These are phyloP conservation scores for Inga laurina DNA, from an alignment of 306 rosid species.

Conservation along the genomic window DNA sequence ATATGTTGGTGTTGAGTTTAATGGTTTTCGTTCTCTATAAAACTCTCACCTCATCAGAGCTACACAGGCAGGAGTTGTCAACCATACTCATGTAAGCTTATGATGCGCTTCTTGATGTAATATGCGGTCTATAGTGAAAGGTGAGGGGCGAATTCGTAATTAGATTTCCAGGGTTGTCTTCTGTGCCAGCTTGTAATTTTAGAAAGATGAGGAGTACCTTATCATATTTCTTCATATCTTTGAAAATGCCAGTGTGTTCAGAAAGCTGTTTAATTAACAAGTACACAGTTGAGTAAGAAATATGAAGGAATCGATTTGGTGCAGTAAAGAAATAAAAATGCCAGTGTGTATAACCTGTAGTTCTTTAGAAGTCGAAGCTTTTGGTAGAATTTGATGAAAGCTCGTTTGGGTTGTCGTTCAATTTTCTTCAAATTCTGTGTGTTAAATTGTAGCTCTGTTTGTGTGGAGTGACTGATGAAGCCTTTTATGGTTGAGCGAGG, in stretches of 20 bases:
- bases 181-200: background rate
- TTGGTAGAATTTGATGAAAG: conserved; percentile 60
- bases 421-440: conserved; percentile 53
- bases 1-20: background rate
- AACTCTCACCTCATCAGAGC: conserved; percentile 66
- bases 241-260: conserved; percentile 69
- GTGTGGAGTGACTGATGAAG: conserved; percentile 42
- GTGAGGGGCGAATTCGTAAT: background rate
- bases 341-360: conserved; percentile 41
- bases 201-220: conserved; percentile 47
- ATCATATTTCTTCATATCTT: conserved; percentile 85
- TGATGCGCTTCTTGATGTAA: conserved; percentile 62
- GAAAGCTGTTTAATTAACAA: conserved; percentile 48
- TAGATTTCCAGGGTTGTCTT: background rate
- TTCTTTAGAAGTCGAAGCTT: conserved; percentile 72
- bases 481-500: conserved; percentile 65
- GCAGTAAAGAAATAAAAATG: background rate
- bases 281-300: conserved; percentile 6
- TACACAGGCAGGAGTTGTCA: conserved; percentile 63
- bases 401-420: conserved; percentile 46
- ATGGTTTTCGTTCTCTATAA: background rate
- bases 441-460: conserved; percentile 51
- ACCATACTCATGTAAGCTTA: conserved; percentile 69
- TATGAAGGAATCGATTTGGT: background rate
- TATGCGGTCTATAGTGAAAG: conserved; percentile 37